Base-by-base conservation (phyloP, 2,329 filamentous ascomycete genomes). In the Alternaria sp. region DNA sequence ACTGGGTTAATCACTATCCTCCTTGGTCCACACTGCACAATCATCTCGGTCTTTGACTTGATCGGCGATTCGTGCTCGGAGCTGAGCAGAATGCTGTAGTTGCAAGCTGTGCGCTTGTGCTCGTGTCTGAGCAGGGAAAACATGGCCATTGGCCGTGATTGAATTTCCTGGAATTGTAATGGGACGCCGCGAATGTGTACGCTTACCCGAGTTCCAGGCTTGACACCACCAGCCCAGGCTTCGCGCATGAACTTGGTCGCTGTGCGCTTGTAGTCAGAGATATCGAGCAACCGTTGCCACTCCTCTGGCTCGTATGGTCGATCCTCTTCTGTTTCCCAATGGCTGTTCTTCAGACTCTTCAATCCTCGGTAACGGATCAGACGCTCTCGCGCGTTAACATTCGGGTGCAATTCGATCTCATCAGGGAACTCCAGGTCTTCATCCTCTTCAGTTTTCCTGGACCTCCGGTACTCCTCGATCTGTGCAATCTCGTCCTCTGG, bases 401-500 rank as follows among this genome's bases (percentile, higher is more conserved):
- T 87, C 0, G 96, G 95, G 67, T 92, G 92, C 54, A 99, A 83
- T 78, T 99, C 96, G 59, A 99, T 95, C 79, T 99, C 95, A 67
- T 99, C 95, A 0, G 95, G 95, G 78, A 98, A 99, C 77, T 98
- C 94, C 55, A 91, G 87, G 78, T 99, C 95, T 14, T 98, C 94
- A 51, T 94, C 87, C 4, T 89, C 92, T 68, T 97, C 94, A 24
- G 89, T 88, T 52, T 89, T 88, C 72, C 93, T 92, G 65, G 89
- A 88, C 52, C 87, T 85, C 39, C 95, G 89, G 80, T 93, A 99
- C 44, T 90, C 90, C 56, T 89, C 91, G 41, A 99, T 85, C 74
- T 96, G 89, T 69, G 89, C 86, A 2, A 91, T 91, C 72, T 96
- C 93, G 64, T 97, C 93, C 70, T 97, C 90, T 1, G 91, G 92